Base-by-base conservation (phyloP, 169 alveolate species). In the Cryptosporidium xiaoi region DNA sequence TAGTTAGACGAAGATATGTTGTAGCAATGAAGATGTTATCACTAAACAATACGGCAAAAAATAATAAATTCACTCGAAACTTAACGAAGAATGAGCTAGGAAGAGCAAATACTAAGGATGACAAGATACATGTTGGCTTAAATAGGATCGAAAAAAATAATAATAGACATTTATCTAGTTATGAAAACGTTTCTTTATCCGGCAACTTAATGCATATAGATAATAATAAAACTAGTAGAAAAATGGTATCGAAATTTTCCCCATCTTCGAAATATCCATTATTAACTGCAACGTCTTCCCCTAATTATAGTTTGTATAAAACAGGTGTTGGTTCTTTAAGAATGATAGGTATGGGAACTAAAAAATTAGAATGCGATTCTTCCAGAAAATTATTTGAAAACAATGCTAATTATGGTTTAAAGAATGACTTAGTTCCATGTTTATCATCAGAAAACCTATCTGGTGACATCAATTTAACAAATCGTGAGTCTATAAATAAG, bases 11-110 rank as follows among this genome's bases (percentile, higher is more conserved):
- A 77, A 56, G 87, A 44, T 77, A 77, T 77, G 71, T 77, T 33
- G 65, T 77, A 29, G 87, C 87, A 31, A 77, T 77, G 65, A 77
- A 77, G 24, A 77, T 77, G 87, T 34, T 77, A 20, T 77, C 87
- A 15, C 24, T 77, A 55, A 77, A 77, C 31, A 77, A 77, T 40
- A 58, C 56, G 36, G 71, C 87, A 51, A 77, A 77, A 46, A 62
- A 65, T 36, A 77, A 77, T 24, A 60, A 46, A 55, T 58, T 48
- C 18, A 27, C 13, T 62, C 6, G 15, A 62, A 20, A 20, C 8
- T 55, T 55, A 55, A 20, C 64, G 12, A 55, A 18, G 1, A 18
- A 18, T 55, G 12, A 55, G 12, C 24, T 27, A 20, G 18, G 13
- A 10, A 55, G 12, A 20, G 24, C n/a, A 8, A 40, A 40, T 40